Conservation (phyloP, 805 yeast species). For the Candida tallmaniae region DNA sequence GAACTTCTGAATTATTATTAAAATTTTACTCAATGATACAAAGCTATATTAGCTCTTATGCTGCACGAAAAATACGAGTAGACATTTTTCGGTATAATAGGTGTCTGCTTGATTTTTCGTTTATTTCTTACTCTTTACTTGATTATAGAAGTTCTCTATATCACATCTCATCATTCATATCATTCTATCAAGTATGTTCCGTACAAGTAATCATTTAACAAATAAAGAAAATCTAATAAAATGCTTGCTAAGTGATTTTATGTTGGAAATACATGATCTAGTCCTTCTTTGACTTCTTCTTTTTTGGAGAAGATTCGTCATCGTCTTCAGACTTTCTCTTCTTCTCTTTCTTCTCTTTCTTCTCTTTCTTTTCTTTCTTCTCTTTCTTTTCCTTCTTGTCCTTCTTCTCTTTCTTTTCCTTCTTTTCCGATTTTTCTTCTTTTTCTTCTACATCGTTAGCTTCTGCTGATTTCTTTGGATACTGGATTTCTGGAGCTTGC, state of each 20-base stretch:
- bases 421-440: slow-evolving; percentile 21
- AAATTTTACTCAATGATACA: not conserved
- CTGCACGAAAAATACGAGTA: no score
- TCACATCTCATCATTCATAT: no score
- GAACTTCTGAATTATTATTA: no score
- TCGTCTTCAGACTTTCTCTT: slow-evolving; percentile 37
- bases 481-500: slow-evolving; percentile 41
- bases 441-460: slow-evolving; percentile 21
- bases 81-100: no score
- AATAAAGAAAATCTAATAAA: no score
- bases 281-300: slow-evolving; percentile 44
- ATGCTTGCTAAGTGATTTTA: no score
- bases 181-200: not conserved
- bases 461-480: slow-evolving; percentile 48
- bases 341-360: slow-evolving; percentile 47
- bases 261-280: no score
- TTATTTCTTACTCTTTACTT: no score
- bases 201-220: no score
- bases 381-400: slow-evolving; percentile 46
- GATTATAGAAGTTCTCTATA: no score
- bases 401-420: slow-evolving; percentile 38
- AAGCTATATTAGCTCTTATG: no score
- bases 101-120: no score
- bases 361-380: slow-evolving; percentile 44
- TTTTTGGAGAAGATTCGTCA: slow-evolving; percentile 42